Conservation (phyloP, 2,329 filamentous ascomycete genomes). For the Tolypocladium paradoxum region DNA sequence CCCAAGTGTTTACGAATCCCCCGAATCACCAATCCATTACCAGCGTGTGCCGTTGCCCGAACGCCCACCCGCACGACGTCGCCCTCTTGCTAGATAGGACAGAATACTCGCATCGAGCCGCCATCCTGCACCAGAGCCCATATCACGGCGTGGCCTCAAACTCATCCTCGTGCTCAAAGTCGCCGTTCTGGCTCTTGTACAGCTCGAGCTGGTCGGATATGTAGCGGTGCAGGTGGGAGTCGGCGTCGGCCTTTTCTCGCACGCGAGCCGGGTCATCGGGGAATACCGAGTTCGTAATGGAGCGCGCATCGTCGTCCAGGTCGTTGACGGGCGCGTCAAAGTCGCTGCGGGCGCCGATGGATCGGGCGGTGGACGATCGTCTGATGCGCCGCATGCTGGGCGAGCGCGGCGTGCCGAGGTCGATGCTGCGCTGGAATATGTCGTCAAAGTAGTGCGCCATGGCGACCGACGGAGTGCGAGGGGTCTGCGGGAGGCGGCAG, state of each 20-base stretch:
- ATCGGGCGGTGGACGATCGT: conserved; percentile 71
- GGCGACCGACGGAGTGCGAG: conserved; percentile 71
- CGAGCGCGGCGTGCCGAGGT: conserved; percentile 24
- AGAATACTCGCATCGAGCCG: not conserved
- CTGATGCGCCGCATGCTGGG: conserved; percentile 46
- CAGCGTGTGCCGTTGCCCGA: not conserved
- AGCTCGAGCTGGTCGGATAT: conserved; percentile 70
- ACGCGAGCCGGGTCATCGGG: conserved; percentile 31
- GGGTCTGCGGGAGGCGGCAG: conserved; percentile 86
- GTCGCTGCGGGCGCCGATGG: conserved; percentile 75
- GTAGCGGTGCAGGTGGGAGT: conserved; percentile 68
- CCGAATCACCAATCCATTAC: not conserved
- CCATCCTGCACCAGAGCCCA: not conserved
- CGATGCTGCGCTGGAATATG: conserved; percentile 46
- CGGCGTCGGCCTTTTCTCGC: conserved; percentile 41
- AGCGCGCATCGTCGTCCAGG: conserved; percentile 27
- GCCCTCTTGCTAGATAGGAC: not conserved
- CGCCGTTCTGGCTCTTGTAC: conserved; percentile 35
- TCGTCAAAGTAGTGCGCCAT: conserved; percentile 96
- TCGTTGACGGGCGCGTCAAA: conserved; percentile 46
- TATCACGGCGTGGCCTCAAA: conserved; percentile 30
- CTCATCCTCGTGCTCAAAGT: conserved; percentile 29
- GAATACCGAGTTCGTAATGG: conserved; percentile 19
- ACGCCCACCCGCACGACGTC: not conserved
- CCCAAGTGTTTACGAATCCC: not conserved